Conservation (phyloP, 2,329 filamentous ascomycete genomes). For the Triangularia verruculosa region DNA sequence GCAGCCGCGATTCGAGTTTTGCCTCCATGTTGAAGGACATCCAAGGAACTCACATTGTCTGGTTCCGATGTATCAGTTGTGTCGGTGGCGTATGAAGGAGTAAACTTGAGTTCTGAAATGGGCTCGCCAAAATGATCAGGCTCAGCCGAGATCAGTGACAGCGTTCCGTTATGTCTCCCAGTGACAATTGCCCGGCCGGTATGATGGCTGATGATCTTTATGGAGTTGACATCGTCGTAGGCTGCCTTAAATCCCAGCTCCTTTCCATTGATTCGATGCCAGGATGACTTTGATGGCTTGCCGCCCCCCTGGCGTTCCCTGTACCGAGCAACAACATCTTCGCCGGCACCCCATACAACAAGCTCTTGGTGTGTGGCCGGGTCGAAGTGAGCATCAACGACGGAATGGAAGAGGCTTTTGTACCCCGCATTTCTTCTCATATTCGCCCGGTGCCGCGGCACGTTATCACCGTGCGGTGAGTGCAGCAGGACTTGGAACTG, state of each 20-base stretch:
- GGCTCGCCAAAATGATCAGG: constrained; percentile 34
- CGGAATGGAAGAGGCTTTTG: constrained; percentile 43
- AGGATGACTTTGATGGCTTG: constrained; percentile 25
- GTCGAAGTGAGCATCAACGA: constrained; percentile 45
- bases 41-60: constrained; percentile 37
- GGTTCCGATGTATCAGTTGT: constrained; percentile 20
- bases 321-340: constrained; percentile 46
- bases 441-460: constrained; percentile 14
- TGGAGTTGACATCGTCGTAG: constrained; percentile 48
- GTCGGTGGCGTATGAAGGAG: background rate
- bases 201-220: constrained; percentile 42
- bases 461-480: constrained; percentile 20
- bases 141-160: constrained; percentile 44
- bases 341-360: constrained; percentile 50
- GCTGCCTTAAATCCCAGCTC: constrained; percentile 41
- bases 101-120: constrained; percentile 28
- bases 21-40: constrained; percentile 29
- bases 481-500: constrained; percentile 37
- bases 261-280: constrained; percentile 40
- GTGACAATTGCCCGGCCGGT: constrained; percentile 39
- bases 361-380: constrained; percentile 42
- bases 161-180: constrained; percentile 49
- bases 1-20: constrained; percentile 34
- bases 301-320: constrained; percentile 31
- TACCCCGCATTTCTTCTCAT: constrained; percentile 26